Percentiles rank a stretch among this genome's conserved stretches.
These are phyloP conservation scores for Raddia distichophylla DNA, from an alignment of 176 grass and related monocot species.

Conservation along the genomic window DNA sequence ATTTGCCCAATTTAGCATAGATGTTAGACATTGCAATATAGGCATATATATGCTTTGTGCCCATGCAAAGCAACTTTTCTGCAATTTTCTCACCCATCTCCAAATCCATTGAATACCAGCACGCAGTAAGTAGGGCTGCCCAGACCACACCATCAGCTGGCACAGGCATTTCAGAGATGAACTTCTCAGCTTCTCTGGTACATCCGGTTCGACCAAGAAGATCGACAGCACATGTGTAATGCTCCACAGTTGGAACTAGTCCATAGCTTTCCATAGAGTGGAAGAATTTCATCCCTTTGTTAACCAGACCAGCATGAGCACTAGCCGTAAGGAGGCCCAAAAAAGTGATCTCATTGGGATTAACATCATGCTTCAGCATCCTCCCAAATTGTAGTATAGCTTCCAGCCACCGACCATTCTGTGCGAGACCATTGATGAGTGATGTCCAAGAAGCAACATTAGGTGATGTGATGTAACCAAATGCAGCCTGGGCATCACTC, in stretches of 20 bases:
- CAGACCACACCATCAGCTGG: constrained; percentile 54
- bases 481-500: constrained; percentile 46
- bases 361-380: constrained; percentile 57
- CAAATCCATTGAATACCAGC: constrained; percentile 55
- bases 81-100: constrained; percentile 55
- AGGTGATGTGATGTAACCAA: constrained; percentile 32
- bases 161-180: constrained; percentile 53
- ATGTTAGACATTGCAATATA: constrained; percentile 64
- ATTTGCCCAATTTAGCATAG: constrained; percentile 59
- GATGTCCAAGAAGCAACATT: constrained; percentile 73
- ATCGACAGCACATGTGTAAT: constrained; percentile 59
- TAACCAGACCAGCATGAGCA: constrained; percentile 45
- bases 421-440: constrained; percentile 60
- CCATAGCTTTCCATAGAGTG: constrained; percentile 51
- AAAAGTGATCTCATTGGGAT: constrained; percentile 61
- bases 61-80: constrained; percentile 48
- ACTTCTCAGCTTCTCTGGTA: constrained; percentile 52
- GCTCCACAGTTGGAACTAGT: constrained; percentile 50
- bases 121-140: constrained; percentile 58
- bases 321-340: constrained; percentile 54
- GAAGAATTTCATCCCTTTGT: constrained; percentile 53
- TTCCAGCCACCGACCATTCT: constrained; percentile 56
- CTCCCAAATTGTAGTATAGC: constrained; percentile 54
- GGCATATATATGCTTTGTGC: constrained; percentile 52
- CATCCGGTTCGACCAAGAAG: constrained; percentile 53